These are phyloP conservation scores for Sporormia fimetaria DNA, from an alignment of 495 filamentous ascomycete species.

Conservation along the genomic window DNA sequence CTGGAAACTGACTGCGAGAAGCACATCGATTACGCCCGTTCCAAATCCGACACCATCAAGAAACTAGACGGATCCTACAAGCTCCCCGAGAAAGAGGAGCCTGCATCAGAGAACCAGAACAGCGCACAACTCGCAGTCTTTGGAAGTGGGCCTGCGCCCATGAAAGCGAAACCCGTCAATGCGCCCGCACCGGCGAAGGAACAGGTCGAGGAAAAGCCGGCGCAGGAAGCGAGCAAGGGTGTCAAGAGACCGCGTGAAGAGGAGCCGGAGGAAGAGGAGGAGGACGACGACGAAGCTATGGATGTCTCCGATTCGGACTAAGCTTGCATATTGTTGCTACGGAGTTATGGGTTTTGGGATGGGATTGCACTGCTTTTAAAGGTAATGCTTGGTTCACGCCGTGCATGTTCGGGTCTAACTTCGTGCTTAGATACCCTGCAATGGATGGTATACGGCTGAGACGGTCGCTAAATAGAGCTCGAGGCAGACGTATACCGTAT, in stretches of 20 bases:
- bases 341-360: no score
- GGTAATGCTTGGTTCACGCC: no score
- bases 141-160: slow-evolving; percentile 5
- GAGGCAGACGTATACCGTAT: no score
- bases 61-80: slow-evolving; percentile 86
- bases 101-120: neutral
- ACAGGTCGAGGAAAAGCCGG: neutral
- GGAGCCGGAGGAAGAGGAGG: slow-evolving; percentile 7
- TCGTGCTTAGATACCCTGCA: no score
- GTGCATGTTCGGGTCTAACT: no score
- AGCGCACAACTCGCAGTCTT: slow-evolving; percentile 5
- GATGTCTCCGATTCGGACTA: slow-evolving; percentile 10
- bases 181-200: no score
- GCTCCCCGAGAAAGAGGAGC: slow-evolving; percentile 41
- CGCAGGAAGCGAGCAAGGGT: slow-evolving; percentile 9
- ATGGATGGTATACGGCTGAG: no score
- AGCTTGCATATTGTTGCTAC: no score
- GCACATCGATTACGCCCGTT: slow-evolving; percentile 82
- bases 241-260: slow-evolving; percentile 17
- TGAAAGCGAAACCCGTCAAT: slow-evolving; percentile 7
- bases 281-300: slow-evolving; percentile 12
- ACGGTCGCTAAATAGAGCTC: no score
- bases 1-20: slow-evolving; percentile 30
- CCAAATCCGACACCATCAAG: slow-evolving; percentile 70
- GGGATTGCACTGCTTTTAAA: no score